Evolutionary conservation across 2,329 filamentous ascomycete species (phyloP), one percentile per base, ranked within the genome.

Genomic region (Alternaria metachromatica): DNA sequence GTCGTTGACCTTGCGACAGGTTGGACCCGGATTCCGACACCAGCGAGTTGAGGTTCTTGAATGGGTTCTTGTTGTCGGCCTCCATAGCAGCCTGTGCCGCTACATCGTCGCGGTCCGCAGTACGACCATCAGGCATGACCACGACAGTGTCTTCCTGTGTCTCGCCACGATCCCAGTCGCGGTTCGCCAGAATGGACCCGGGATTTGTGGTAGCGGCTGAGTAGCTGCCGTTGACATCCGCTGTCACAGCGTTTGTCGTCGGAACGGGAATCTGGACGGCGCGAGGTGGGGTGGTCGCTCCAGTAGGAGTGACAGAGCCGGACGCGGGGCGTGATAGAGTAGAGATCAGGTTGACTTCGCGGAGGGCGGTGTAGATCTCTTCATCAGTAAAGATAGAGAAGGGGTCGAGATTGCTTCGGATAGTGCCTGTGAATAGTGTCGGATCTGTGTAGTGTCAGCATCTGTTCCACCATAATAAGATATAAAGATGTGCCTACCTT

Each of bases 11-110:
- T 80, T 99, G 96, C 0, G 95, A 98, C 11, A 99, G 86, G 75
- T 99, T 99, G 66, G 91, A 91, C 51, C 96, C 96, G 0, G 94
- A 97, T 78, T 98, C 96, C 2, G 92, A 89, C 43, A 99, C 92
- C 0, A 90, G 83, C 1, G 93, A 96, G 28, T 89, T 88, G 33
- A 99, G 88, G 76, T 97, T 94, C 48, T 91, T 85, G 87, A 99
- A 98, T 62, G 97, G 84, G 79, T 98, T 99, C 82, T 96, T 97
- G 86, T 99, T 99, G 58, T 92, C 90, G 15, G 87, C 80, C 9
- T 87, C 72, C 46, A 74, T 70, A 56, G 77, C 65, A 62, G 79
- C 72, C 61, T 72, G 62, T 46, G 51, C 28, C 25, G 71, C 63
- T 11, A 57, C 62, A n/a, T 65, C 66, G 49, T 67, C 63, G 23